Base-by-base conservation (phyloP, 2,329 filamentous ascomycete genomes). In the Hymenoscyphus occultus region DNA sequence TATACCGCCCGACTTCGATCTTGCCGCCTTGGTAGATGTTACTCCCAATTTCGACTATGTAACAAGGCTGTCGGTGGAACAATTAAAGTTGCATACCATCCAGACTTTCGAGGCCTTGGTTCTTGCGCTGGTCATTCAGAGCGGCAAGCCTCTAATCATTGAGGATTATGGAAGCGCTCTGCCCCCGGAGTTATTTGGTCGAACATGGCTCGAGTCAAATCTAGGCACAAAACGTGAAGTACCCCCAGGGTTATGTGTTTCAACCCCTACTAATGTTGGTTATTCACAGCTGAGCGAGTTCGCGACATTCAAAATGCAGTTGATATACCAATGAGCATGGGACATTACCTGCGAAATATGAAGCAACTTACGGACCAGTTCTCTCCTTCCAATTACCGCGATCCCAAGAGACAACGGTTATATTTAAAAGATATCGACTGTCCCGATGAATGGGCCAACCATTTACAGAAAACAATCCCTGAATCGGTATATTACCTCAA, bases 391-490 rank as follows among this genome's bases (percentile, higher is more conserved):
- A 94, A 91, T 68, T 97, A 90, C 75, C 88, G 88, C 66, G 90
- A 96, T 69, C 87, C 91, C 67, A 85, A 86, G 45, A 84, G 91
- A 28, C 95, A 99, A 75, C 87, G 95, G 13, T 86, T 98, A 1
- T 99, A 99, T 75, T 80, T 98, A 31, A 99, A 99, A 74, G 95
- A 99, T 74, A 97, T 99, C 65, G 95, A 99, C 76, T 97, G 93
- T 71, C 95, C 95, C 0, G 80, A 84, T 0, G 88, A 94, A 65
- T 99, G 95, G 95, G 87, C 89, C 61, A 84, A 94, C 35, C 88
- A 91, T 65, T 79, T 99, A 19, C 86, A 87, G 69, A 88, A 90
- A 60, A 80, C 92, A 39, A 89, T 98, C 5, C 93, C 94, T 0
- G 85, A 89, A 0, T 87, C 83, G n/a, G 80, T 98, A 0, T 97